Base-by-base conservation (phyloP, 805 yeast species). In the Saccharomycopsis sp. region DNA sequence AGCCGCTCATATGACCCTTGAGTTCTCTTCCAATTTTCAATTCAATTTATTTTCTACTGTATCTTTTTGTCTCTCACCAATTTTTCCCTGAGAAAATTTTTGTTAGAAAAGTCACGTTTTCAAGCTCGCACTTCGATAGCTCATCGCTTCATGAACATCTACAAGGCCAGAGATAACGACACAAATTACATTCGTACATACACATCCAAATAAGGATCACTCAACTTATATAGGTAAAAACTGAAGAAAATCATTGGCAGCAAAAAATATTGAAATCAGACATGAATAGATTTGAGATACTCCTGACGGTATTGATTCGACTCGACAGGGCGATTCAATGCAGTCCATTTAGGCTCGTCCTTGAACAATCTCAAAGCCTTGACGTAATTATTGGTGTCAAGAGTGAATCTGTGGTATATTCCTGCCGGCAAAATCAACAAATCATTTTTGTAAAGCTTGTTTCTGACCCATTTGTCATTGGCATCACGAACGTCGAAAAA, bases 291-390 rank as follows among this genome's bases (percentile, higher is more conserved):
- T 37, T 69, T 61, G 46, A 83, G 57, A 63, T 85, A 85, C 52
- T 76, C 73, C 52, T 67, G 62, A 57, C 89, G 75, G 57, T 71
- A 72, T 14, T 65, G 57, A 62, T 81, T 79, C 3, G 68, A 67
- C 57, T 81, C 79, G 1, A 61, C 67, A 0, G 89, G 88, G 60
- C 95, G 80, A 67, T 82, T 81, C 66, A 88, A 79, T 7, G 97
- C 96, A 40, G 85, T 81, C 99, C 99, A 92, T 70, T 91, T 92
- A 24, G 98, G 98, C 73, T 91, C 97, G 65, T 90, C 97, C 70
- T 90, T 83, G 75, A 92, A 92, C 64, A 92, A 73, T 63, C 99
- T 77, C 66, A 88, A 69, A 2, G 98, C 96, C 59, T 80, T 79
- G 64, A 92, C 85, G 63, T 79, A 79, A 69, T 83, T 82, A 53